Evolutionary conservation across 75 land plant genomes (phyloP).

Genomic region (Pinus albicaulis): DNA sequence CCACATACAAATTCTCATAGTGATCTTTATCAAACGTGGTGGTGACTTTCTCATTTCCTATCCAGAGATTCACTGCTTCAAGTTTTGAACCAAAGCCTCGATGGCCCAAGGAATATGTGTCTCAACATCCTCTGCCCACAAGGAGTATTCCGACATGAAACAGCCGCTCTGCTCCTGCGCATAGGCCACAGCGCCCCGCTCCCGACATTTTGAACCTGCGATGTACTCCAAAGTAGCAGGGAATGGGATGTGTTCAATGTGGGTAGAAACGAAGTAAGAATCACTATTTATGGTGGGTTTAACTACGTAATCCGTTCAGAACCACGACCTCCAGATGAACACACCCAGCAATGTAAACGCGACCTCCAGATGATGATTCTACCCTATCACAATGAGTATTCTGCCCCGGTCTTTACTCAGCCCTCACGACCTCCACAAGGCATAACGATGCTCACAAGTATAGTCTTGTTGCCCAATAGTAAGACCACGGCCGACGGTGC

Average conservation of each 20-base stretch:
- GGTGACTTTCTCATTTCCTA: conserved; percentile 56
- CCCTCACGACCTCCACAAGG: too few species aligned
- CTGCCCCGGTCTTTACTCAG: too few species aligned
- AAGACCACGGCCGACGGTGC: too few species aligned
- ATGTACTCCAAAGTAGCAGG: conserved; percentile 46
- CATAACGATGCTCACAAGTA: too few species aligned
- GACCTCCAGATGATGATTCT: too few species aligned
- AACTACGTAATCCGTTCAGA: conserved; percentile 68
- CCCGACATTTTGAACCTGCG: background rate
- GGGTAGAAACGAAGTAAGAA: conserved; percentile 61
- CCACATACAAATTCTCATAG: conserved; percentile 90
- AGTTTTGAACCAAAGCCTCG: conserved; percentile 65
- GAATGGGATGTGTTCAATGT: conserved; percentile 55
- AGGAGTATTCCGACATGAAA: conserved; percentile 60
- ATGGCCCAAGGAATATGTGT: conserved; percentile 72
- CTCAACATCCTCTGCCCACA: conserved; percentile 57
- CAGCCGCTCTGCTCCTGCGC: conserved; percentile 87
- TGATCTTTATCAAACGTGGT: conserved; percentile 95
- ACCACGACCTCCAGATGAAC: too few species aligned
- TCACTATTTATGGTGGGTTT: conserved; percentile 8
- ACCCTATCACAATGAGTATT: too few species aligned
- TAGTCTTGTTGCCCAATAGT: too few species aligned
- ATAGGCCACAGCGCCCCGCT: conserved; percentile 53
- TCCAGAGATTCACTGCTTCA: conserved; percentile 93
- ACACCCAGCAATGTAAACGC: too few species aligned